Conservation (phyloP, 1,284 basidiomycete genomes). For the Cutaneotrichosporon daszewskae region DNA sequence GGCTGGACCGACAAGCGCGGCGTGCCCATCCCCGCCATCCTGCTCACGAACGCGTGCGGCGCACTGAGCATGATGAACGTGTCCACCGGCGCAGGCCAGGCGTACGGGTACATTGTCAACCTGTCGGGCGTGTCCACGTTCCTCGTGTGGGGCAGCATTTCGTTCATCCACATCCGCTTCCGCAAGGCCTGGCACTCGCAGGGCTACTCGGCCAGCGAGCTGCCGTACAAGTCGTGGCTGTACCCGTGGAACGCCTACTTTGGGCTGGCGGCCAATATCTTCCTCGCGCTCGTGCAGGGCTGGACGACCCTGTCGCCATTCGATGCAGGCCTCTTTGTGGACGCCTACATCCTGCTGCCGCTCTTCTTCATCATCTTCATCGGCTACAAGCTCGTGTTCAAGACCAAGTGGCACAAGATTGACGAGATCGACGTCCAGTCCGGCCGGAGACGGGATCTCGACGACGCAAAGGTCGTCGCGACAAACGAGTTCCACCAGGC, state of each 20-base stretch:
- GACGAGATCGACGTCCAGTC: constrained; percentile 18
- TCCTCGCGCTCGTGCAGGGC: constrained; percentile 20
- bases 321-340: constrained; percentile 20
- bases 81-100: constrained; percentile 27
- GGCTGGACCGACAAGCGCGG: constrained; percentile 43
- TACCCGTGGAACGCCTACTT: constrained; percentile 24
- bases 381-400: constrained; percentile 19
- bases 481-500: background rate
- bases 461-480: constrained; percentile 3
- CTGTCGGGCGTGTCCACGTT: constrained; percentile 27
- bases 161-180: constrained; percentile 46
- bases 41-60: constrained; percentile 40
- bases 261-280: constrained; percentile 18
- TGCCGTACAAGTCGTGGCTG: constrained; percentile 42
- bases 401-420: constrained; percentile 14
- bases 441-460: constrained; percentile 15
- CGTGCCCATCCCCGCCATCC: constrained; percentile 43
- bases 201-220: constrained; percentile 46
- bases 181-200: constrained; percentile 45
- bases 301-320: constrained; percentile 14
- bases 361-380: constrained; percentile 20
- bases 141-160: constrained; percentile 27
- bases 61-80: constrained; percentile 44
- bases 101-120: constrained; percentile 29
- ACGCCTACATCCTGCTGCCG: constrained; percentile 23